Percentiles rank a stretch among this genome's conserved stretches.
These are phyloP conservation scores for Diaporthe vaccinii DNA, from an alignment of 2,329 filamentous ascomycete genomes.

Conservation along the genomic window DNA sequence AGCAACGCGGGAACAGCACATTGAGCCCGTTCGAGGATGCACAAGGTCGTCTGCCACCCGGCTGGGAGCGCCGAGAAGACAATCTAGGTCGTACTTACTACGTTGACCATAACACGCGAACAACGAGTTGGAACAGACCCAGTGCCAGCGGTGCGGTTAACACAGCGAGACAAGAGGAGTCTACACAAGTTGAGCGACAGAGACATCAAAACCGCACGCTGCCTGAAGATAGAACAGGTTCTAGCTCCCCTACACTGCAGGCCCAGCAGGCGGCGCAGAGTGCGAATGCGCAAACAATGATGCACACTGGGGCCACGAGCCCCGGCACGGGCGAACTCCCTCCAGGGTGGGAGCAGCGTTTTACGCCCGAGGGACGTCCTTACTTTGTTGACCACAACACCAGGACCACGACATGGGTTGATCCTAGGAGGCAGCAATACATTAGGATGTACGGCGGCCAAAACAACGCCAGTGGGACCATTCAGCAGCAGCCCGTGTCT, in stretches of 20 bases:
- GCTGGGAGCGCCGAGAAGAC: slow-evolving; percentile 97
- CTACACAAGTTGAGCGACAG: slow-evolving; percentile 92
- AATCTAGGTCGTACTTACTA: slow-evolving; percentile 97
- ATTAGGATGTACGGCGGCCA: slow-evolving; percentile 96
- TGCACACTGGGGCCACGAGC: slow-evolving; percentile 94
- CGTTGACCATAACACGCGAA: slow-evolving; percentile 96
- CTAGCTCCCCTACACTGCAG: slow-evolving; percentile 86
- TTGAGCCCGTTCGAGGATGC: slow-evolving; percentile 96
- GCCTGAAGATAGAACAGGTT: slow-evolving; percentile 93
- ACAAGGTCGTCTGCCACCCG: slow-evolving; percentile 91
- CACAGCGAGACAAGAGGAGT: slow-evolving; percentile 85
- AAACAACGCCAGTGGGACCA: slow-evolving; percentile 85
- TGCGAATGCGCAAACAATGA: slow-evolving; percentile 81
- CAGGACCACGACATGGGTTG: slow-evolving; percentile 97
- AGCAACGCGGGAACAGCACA: slow-evolving; percentile 62
- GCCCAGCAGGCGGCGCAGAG: slow-evolving; percentile 60
- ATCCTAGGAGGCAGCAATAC: slow-evolving; percentile 96
- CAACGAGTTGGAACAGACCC: slow-evolving; percentile 95
- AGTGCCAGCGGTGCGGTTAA: slow-evolving; percentile 83
- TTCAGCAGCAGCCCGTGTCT: slow-evolving; percentile 97
- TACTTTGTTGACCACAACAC: slow-evolving; percentile 99
- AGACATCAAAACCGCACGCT: slow-evolving; percentile 96
- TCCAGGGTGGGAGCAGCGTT: slow-evolving; percentile 95
- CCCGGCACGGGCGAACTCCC: slow-evolving; percentile 95
- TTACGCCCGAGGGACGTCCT: slow-evolving; percentile 92